Percentiles rank a stretch among this genome's conserved stretches.
Conservation (phyloP, 2,329 filamentous ascomycete genomes). For the Metarhizium humberi region DNA sequence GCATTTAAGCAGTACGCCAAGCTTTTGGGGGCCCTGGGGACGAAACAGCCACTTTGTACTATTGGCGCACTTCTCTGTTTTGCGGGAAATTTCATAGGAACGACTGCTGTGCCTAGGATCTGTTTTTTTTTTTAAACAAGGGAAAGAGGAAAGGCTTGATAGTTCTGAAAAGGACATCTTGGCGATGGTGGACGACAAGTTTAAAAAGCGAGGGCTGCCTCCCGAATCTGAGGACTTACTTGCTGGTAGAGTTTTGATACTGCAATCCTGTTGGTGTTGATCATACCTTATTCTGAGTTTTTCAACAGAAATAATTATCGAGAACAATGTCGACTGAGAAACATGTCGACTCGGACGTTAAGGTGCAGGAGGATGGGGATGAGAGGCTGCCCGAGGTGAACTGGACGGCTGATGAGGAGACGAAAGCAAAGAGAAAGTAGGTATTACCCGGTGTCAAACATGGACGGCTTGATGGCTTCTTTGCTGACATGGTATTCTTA, state of each 20-base stretch:
- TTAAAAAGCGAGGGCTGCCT: neutral
- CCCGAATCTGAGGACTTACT: neutral
- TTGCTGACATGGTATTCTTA: neutral
- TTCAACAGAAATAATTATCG: neutral
- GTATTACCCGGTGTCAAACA: constrained; percentile 3
- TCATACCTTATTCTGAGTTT: too few species aligned
- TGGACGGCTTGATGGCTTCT: neutral
- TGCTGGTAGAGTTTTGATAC: too few species aligned
- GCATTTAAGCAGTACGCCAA: neutral
- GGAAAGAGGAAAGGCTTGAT: neutral
- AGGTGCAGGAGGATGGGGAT: neutral
- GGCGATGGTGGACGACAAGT: neutral
- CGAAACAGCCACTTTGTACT: neutral
- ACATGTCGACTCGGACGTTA: neutral
- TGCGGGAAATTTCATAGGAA: neutral
- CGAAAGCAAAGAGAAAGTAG: constrained; percentile 28
- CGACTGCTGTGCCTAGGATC: neutral
- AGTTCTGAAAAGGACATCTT: neutral
- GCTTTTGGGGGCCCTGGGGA: neutral
- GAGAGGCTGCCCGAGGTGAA: constrained; percentile 11
- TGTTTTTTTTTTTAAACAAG: neutral
- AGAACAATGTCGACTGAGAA: neutral
- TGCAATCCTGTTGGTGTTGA: too few species aligned
- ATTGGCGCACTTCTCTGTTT: neutral
- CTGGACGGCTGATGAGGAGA: constrained; percentile 27